phyloP scores from a whole-genome alignment of 139 green algal species.

The Gonium pectorale region DNA sequence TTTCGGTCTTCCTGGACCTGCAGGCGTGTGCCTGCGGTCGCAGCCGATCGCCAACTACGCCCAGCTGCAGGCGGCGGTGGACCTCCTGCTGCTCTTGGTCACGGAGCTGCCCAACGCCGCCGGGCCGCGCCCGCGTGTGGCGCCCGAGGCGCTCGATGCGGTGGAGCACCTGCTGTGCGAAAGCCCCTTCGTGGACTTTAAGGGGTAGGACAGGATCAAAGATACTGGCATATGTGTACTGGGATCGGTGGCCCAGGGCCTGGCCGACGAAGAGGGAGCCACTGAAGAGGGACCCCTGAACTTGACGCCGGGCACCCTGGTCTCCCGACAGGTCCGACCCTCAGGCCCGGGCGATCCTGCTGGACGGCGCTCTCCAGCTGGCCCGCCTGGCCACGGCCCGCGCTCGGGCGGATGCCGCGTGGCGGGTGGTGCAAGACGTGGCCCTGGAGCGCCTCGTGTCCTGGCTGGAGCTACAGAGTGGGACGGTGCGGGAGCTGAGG shows the following conservation, averaged over 20 bases:
- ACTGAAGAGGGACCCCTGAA: neutral
- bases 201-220: neutral
- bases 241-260: too few species aligned
- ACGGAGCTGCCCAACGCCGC: neutral
- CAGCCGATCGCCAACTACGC: neutral
- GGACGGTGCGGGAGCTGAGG: neutral
- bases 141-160: neutral
- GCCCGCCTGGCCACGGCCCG: neutral
- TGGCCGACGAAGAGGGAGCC: too few species aligned
- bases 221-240: neutral
- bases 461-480: slow-evolving; percentile 8
- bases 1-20: too few species aligned
- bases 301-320: neutral
- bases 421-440: neutral
- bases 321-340: slow-evolving; percentile 13
- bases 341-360: neutral
- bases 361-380: slow-evolving; percentile 12
- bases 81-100: slow-evolving; percentile 27
- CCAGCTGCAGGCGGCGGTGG: slow-evolving; percentile 35
- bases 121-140: neutral
- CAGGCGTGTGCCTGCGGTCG: too few species aligned
- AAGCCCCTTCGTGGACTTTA: neutral
- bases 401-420: neutral
- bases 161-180: slow-evolving; percentile 4
- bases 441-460: neutral